A percentile compares a stretch with the other conserved stretches of the same genome.
Conservation (phyloP, 805 yeast species). For the Schizosaccharomyces osmophilus region DNA sequence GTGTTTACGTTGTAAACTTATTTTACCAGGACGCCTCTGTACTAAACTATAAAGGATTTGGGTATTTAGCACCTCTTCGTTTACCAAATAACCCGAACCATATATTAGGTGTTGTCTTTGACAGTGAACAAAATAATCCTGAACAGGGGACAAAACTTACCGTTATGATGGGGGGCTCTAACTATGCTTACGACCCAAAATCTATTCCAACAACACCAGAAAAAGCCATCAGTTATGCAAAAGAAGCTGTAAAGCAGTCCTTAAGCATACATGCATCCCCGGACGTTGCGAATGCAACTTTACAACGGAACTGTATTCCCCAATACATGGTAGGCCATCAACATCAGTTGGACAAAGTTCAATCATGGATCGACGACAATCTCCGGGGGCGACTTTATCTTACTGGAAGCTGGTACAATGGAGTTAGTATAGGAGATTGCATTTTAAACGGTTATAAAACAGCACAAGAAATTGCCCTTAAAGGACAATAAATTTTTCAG, state of each 20-base stretch:
- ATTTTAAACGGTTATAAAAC: background rate
- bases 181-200: constrained; percentile 15
- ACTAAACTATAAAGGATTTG: constrained; percentile 47
- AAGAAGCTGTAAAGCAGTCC: constrained; percentile 18
- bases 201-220: constrained; percentile 7
- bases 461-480: background rate
- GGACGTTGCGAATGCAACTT: constrained; percentile 16
- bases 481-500: too few species aligned
- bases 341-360: constrained; percentile 3
- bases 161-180: constrained; percentile 76
- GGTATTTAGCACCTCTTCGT: constrained; percentile 52
- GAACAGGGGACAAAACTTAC: constrained; percentile 43
- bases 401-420: background rate
- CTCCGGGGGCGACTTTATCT: background rate
- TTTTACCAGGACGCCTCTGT: constrained; percentile 25
- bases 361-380: background rate
- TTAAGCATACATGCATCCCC: constrained; percentile 15
- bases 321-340: constrained; percentile 22
- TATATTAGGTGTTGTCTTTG: constrained; percentile 70
- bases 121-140: constrained; percentile 28
- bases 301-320: constrained; percentile 44
- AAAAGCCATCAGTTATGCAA: constrained; percentile 14
- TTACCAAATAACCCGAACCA: constrained; percentile 22
- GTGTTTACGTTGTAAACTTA: constrained; percentile 47
- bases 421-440: constrained; percentile 2